Evolutionary conservation across 2,329 filamentous ascomycete genomes (phyloP).

Genomic region (Hymenoscyphus occultus): DNA sequence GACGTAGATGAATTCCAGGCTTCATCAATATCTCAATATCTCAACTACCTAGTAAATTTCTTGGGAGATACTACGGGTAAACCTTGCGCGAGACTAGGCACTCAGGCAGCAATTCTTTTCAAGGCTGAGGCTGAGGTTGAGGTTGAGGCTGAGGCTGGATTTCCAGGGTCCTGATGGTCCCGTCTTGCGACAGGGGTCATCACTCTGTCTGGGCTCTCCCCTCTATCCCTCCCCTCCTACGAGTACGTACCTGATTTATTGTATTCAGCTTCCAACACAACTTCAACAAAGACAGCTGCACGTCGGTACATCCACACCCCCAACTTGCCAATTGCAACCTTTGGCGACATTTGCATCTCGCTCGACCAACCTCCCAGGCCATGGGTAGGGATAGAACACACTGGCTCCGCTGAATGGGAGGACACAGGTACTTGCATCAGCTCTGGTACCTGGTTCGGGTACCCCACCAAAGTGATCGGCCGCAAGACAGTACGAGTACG

Average conservation of each 20-base stretch:
- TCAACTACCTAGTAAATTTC: conserved; percentile 12
- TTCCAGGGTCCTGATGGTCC: too few species aligned
- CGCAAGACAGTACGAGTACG: not conserved
- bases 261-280: not conserved
- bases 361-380: not conserved
- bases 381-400: not conserved
- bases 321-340: not conserved
- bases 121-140: too few species aligned
- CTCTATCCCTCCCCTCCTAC: too few species aligned
- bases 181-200: too few species aligned
- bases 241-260: too few species aligned
- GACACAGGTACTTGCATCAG: not conserved
- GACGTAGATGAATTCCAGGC: conserved; percentile 9
- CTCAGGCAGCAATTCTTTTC: not conserved
- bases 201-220: too few species aligned
- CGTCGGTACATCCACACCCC: not conserved
- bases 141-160: too few species aligned
- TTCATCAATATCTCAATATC: not conserved
- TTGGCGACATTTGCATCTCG: not conserved
- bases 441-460: not conserved
- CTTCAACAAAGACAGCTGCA: not conserved
- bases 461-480: conserved; percentile 2
- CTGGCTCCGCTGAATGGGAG: conserved; percentile 2
- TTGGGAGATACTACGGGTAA: conserved; percentile 5
- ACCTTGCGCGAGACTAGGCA: conserved; percentile 8